These are phyloP conservation scores for Penicillium capsulatum DNA, from an alignment of 2,329 filamentous ascomycete species.

Conservation along the genomic window DNA sequence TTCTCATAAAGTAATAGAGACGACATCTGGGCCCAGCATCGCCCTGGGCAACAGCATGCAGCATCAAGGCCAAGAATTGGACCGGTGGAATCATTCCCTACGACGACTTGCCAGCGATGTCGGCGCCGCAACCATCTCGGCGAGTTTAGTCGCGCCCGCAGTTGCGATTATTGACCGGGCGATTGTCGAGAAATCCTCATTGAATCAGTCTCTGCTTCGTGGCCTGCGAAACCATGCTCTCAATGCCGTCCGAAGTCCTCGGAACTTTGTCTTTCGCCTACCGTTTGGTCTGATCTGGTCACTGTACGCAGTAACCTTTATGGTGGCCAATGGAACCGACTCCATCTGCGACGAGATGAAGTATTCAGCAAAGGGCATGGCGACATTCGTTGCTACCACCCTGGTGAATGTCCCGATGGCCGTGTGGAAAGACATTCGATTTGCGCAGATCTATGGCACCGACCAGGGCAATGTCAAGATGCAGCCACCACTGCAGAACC, in stretches of 20 bases:
- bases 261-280: constrained; percentile 32
- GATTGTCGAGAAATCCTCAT: constrained; percentile 25
- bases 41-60: constrained; percentile 9
- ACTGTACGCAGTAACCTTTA: constrained; percentile 79
- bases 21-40: background rate
- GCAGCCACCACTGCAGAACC: constrained; percentile 9
- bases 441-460: constrained; percentile 69
- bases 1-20: too few species aligned
- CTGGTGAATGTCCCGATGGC: constrained; percentile 30
- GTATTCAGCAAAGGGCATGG: constrained; percentile 49
- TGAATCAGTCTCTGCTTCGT: constrained; percentile 20
- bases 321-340: constrained; percentile 78
- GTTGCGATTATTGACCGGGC: constrained; percentile 30
- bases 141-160: constrained; percentile 24
- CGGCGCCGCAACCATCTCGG: constrained; percentile 23
- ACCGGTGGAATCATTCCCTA: constrained; percentile 8
- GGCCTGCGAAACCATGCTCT: constrained; percentile 20
- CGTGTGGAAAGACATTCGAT: constrained; percentile 31
- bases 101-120: constrained; percentile 23
- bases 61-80: constrained; percentile 1
- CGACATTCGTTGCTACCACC: constrained; percentile 61
- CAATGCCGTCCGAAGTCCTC: constrained; percentile 20
- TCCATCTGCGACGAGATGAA: constrained; percentile 61
- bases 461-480: constrained; percentile 58
- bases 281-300: constrained; percentile 40